A percentile compares a stretch with the other conserved stretches of the same genome.
These are phyloP conservation scores for Cydonia oblonga DNA, from an alignment of 331 rosid genomes.

Conservation along the genomic window DNA sequence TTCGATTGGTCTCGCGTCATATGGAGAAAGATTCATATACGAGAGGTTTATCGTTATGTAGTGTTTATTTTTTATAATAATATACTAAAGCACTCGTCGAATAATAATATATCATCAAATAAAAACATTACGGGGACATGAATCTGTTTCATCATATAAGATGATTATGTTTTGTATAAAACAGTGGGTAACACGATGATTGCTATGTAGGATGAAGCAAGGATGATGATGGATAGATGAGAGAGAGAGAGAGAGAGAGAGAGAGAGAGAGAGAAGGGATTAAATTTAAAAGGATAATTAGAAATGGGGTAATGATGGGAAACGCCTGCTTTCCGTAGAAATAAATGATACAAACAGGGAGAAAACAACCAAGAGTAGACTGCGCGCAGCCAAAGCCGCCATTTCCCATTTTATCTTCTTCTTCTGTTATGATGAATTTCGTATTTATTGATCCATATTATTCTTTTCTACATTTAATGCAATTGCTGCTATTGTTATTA, in stretches of 20 bases:
- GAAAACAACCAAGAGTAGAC: background rate
- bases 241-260: too few species aligned
- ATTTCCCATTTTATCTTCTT: conserved; percentile 13
- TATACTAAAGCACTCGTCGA: too few species aligned
- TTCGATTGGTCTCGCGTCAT: background rate
- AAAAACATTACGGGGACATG: too few species aligned
- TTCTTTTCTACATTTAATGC: background rate
- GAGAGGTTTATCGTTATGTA: too few species aligned
- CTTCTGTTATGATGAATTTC: background rate
- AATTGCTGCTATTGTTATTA: background rate
- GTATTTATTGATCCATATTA: background rate
- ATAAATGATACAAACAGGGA: conserved; percentile 20
- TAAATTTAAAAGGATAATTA: conserved; percentile 28
- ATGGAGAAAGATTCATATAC: too few species aligned
- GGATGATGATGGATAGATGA: background rate
- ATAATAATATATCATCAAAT: too few species aligned
- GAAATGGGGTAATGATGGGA: conserved; percentile 34
- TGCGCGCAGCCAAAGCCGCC: conserved; percentile 96
- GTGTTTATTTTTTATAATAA: too few species aligned
- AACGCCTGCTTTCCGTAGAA: conserved; percentile 15
- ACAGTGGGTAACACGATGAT: too few species aligned
- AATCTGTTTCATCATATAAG: too few species aligned
- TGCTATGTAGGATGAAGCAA: too few species aligned
- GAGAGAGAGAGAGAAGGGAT: too few species aligned
- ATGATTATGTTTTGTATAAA: too few species aligned